Evolutionary conservation across 1,139 yeast genomes (phyloP), one percentile per base, ranked within the genome.

Genomic region (Meyerozyma smithsonii): DNA sequence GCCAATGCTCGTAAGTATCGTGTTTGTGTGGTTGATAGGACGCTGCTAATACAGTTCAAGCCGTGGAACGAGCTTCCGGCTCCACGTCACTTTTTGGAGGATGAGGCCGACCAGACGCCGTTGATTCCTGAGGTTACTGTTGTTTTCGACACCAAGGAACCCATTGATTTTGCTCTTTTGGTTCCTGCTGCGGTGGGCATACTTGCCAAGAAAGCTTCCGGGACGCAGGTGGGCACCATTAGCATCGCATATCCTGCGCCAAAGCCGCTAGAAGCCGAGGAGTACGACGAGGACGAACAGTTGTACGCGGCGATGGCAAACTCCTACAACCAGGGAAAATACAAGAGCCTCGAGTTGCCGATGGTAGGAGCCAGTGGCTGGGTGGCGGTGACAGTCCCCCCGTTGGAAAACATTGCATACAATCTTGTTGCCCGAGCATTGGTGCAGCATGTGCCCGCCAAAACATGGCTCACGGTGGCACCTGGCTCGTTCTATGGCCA

Each of bases 211-310:
- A 19, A 21, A 12, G 28, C 17, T 8, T 15, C 15, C 2, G 30
- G 30, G 5, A n/a, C 30, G 8, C 3, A 4, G 10, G 30, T 26
- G 15, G 36, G 36, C 5, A 20, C 8, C 14, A 16, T 34, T 11
- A 5, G 14, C 12, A 23, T 34, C 28, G 23, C 8, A 8, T 34
- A 34, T 14, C n/a, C 11, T 14, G 4, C 18, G 5, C 3, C 24
- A 11, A 20, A 21, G 3, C 42, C 41, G 2, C 51, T 48, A n/a
- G 44, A 42, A 1, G 55, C 51, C 2, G 66, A 63, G 3, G 77
- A 69, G 3, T 77, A 62, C 45, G 78, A 75, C 43, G 83, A 77
- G 46, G 78, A 74, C 37, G 81, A 74, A 49, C 83, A 78, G 46
- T 61, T 78, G 34, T 78, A 77, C 49, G 47, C 59, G 10, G 66